A percentile compares a stretch with the other conserved stretches of the same genome.
Evolutionary conservation across 306 rosid species (phyloP).

Genomic region (Ochetophila trinervis): DNA sequence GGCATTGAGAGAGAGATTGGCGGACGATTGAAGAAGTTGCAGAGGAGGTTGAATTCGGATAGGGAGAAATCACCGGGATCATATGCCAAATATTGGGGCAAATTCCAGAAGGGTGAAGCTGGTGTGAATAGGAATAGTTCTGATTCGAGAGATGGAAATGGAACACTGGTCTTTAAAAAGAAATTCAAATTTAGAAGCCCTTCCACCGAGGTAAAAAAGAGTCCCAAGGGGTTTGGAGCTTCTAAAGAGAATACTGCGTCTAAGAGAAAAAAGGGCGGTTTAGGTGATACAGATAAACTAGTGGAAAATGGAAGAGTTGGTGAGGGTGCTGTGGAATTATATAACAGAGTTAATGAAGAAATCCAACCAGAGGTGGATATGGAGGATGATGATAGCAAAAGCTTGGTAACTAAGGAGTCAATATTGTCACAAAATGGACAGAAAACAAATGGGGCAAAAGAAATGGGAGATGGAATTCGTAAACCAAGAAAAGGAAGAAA

Average conservation of each 20-base stretch:
- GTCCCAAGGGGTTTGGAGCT: constrained; percentile 66
- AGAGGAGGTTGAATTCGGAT: constrained; percentile 38
- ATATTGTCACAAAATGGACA: constrained; percentile 10
- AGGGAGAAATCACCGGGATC: constrained; percentile 33
- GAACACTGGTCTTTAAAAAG: constrained; percentile 42
- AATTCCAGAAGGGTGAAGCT: constrained; percentile 24
- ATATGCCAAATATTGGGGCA: constrained; percentile 24
- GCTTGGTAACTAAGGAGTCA: constrained; percentile 10
- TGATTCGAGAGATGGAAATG: constrained; percentile 35
- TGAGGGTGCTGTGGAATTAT: constrained; percentile 14
- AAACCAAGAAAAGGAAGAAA: constrained; percentile 24
- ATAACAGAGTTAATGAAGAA: constrained; percentile 16
- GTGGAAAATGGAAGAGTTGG: constrained; percentile 28
- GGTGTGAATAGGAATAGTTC: constrained; percentile 20
- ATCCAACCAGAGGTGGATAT: constrained; percentile 18
- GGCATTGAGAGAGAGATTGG: constrained; percentile 63
- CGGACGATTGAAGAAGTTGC: constrained; percentile 46
- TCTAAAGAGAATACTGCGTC: constrained; percentile 23
- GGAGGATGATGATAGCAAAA: constrained; percentile 18
- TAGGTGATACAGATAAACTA: constrained; percentile 2
- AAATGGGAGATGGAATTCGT: constrained; percentile 20
- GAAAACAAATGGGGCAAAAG: constrained; percentile 27
- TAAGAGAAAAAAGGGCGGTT: constrained; percentile 22
- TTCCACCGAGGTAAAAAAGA: constrained; percentile 31
- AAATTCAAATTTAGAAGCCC: constrained; percentile 50